Base-by-base conservation (phyloP, 1,284 basidiomycete species). In the Boletus mariae region DNA sequence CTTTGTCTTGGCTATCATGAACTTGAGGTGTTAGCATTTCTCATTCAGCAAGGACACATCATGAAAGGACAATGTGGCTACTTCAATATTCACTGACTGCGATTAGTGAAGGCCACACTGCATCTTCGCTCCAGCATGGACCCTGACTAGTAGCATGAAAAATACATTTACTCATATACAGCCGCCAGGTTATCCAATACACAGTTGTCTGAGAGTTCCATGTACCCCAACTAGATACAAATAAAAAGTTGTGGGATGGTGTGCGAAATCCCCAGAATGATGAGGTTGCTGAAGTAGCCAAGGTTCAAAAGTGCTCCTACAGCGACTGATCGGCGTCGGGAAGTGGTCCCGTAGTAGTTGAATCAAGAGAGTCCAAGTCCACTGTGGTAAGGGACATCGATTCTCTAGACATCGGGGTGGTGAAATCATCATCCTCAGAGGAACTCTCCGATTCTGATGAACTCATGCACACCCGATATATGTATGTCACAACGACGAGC, bases 351-450 rank as follows among this genome's bases (percentile, higher is more conserved):
- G 20, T 23, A 40, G 5, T 20, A 12, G 20, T 12, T 20, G 37
- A 38, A 38, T 38, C 8, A 17, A 38, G n/a, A 34, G 32, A 20
- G 37, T 23, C 11, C 38, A 25, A 40, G 20, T 40, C 20, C 10
- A 40, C 38, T 5, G 38, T 11, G 12, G 38, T 40, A 23, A 40
- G 42, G 15, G 42, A 44, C 15, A 28, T 15, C 11, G 41, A 10
- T 15, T 17, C 42, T 29, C 45, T 34, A 29, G 31, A 17, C n/a
- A 15, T 3, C 28, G 25, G 45, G 4, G 44, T 47, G 11, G 53
- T 57, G 40, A 53, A 52, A 38, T 48, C 54, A 40, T 62, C 62
- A 23, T 54, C 58, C 13, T 58, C 49, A 25, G 31, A 38, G n/a
- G 52, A 45, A 43, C 10, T 37, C 20, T 42, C 45, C 41, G 47